Evolutionary conservation across 225 moss, liverwort and hornwort species (phyloP), one percentile per base, ranked within the genome.

Genomic region (Sphagnum tenellum): DNA sequence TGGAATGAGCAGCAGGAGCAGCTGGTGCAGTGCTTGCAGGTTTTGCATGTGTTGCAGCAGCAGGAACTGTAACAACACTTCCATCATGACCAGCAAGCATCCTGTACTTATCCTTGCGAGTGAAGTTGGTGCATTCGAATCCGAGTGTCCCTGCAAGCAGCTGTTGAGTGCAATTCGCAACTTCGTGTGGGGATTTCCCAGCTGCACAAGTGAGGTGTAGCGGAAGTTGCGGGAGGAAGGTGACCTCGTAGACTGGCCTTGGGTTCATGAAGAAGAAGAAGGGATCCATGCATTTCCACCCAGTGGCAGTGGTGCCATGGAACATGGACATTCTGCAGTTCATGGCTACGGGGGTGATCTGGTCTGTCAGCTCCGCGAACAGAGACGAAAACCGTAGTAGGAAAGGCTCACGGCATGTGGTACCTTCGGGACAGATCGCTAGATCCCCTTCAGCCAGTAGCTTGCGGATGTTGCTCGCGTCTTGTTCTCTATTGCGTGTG

Each of bases 261-360:
- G 88, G 84, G 69, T 88, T 88, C 88, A 88, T 88, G 55, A 88
- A 88, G 58, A 88, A 84, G 67, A 78, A 89, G 67, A 89, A 83
- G 0, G 86, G 89, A 64, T 89, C 89, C 64, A 86, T 63, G 52
- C 76, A 70, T 70, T 89, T 89, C 83, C 86, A 86, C 55, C 89
- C 86, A 4, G 71, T 70, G 9, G 89, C 86, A 0, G 73, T 76
- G 44, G 88, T 89, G 66, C 86, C 88, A 57, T 89, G 80, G 61
- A 89, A 89, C 89, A 89, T 83, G 14, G 70, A 83, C 79, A 83
- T 77, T 67, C 69, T 72, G 9, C 74, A 73, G 5, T 76, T 81
- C 78, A 86, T 79, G 60, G 89, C 89, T 5, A 86, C 83, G 0
- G 89, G 89, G 55, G 86, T 75, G 11, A 86, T 77, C 57, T 81